These are phyloP conservation scores for Penicillium sp. DNA, from an alignment of 2,329 filamentous ascomycete species.

Conservation along the genomic window DNA sequence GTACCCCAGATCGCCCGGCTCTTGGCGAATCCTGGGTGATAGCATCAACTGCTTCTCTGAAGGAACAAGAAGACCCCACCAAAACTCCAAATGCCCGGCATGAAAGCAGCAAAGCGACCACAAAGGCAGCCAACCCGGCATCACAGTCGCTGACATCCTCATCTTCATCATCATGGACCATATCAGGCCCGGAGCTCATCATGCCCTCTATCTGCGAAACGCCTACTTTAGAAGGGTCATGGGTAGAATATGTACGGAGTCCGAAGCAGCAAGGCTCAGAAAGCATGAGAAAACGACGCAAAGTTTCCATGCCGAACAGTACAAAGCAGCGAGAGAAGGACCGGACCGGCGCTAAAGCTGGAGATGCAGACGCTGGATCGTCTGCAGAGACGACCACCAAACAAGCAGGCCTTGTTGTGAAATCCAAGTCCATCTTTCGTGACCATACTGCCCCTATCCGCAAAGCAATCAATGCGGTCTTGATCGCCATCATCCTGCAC, in stretches of 20 bases:
- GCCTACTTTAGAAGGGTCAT: constrained; percentile 34
- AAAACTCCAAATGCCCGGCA: not conserved
- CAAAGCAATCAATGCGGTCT: constrained; percentile 26
- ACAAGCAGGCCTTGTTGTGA: constrained; percentile 1
- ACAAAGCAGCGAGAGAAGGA: constrained; percentile 4
- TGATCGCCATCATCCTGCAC: constrained; percentile 34
- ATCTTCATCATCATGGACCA: constrained; percentile 20
- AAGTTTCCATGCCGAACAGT: constrained; percentile 7
- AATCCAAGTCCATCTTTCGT: constrained; percentile 1
- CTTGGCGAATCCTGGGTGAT: constrained; percentile 43
- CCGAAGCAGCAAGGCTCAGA: constrained; percentile 10
- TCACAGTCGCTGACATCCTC: constrained; percentile 30
- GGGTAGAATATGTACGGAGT: constrained; percentile 30
- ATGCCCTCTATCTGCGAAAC: constrained; percentile 43
- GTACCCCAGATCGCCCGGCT: constrained; percentile 19
- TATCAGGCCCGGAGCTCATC: constrained; percentile 40
- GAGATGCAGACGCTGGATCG: constrained; percentile 9
- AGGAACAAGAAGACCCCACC: constrained; percentile 15
- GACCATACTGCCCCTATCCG: constrained; percentile 13
- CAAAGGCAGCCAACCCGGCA: constrained; percentile 9
- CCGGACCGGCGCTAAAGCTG: not conserved
- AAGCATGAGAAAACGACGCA: constrained; percentile 28
- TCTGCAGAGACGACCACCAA: constrained; percentile 3
- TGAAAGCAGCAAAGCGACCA: constrained; percentile 8
- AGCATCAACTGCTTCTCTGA: constrained; percentile 23